Evolutionary conservation across 1,139 yeast species (phyloP).

Genomic region (Yamadazyma trypodendri): DNA sequence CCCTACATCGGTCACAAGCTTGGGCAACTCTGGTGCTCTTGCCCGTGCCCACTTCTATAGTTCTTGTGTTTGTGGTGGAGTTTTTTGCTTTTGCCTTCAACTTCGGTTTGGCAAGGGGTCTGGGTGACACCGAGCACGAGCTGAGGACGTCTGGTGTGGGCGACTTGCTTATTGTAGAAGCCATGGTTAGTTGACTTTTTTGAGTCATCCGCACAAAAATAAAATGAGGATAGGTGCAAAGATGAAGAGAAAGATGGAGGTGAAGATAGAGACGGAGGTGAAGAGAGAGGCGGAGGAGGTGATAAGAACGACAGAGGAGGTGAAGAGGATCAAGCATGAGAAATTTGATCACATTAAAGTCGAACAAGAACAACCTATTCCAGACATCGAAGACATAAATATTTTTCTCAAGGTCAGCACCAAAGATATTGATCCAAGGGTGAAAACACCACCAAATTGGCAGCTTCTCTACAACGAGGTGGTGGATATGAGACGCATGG

Average conservation of each 20-base stretch:
- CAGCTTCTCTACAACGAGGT: constrained; percentile 58
- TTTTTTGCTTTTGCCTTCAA: constrained; percentile 15
- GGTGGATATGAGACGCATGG: constrained; percentile 60
- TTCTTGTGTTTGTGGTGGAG: constrained; percentile 38
- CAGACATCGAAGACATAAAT: constrained; percentile 12
- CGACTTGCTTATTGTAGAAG: background rate
- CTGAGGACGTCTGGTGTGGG: background rate
- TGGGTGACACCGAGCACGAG: background rate
- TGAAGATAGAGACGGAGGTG: constrained; percentile 9
- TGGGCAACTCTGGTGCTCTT: constrained; percentile 65
- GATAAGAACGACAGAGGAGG: no score
- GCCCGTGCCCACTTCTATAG: constrained; percentile 64
- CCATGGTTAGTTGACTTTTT: background rate
- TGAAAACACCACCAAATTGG: constrained; percentile 46
- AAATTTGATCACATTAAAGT: no score
- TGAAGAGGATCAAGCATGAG: background rate
- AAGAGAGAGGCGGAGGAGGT: background rate
- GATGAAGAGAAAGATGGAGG: no score
- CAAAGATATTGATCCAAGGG: constrained; percentile 10
- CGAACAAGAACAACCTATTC: background rate
- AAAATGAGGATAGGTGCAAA: no score
- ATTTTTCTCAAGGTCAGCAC: constrained; percentile 5
- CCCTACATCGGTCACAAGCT: constrained; percentile 85
- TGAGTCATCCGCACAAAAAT: constrained; percentile 8
- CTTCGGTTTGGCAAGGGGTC: background rate